phyloP scores from a whole-genome alignment of 2,329 filamentous ascomycete genomes.

The Alternaria sp. region DNA sequence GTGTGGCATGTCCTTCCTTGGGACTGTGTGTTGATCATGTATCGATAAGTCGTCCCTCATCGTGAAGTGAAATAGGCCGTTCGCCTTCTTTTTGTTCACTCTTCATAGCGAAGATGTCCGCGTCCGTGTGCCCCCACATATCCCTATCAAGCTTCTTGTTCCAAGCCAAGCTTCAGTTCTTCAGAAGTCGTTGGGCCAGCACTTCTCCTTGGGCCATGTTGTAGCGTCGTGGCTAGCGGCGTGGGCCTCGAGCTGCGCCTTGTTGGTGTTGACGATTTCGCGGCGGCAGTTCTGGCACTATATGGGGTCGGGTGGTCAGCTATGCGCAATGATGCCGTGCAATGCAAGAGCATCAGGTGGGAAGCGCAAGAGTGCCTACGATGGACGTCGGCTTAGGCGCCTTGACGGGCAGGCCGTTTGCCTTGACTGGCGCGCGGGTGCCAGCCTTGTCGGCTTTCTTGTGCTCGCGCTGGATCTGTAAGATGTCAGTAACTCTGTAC shows the following conservation, averaged over 20 bases:
- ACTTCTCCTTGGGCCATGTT: conserved; percentile 64
- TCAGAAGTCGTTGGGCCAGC: conserved; percentile 60
- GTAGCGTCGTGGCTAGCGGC: conserved; percentile 59
- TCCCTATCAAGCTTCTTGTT: neutral
- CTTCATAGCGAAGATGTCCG: neutral
- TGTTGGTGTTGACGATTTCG: conserved; percentile 60
- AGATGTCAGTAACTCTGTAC: no score
- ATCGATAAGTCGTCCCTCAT: neutral
- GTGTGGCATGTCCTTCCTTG: neutral
- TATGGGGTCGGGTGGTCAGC: neutral
- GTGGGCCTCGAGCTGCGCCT: conserved; percentile 60
- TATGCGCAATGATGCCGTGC: neutral
- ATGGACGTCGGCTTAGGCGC: conserved; percentile 60
- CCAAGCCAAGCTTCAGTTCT: neutral
- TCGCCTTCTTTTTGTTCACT: neutral
- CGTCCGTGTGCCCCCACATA: neutral
- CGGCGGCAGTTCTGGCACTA: conserved; percentile 61
- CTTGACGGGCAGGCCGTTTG: conserved; percentile 64
- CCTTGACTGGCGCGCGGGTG: conserved; percentile 61
- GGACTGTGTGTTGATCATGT: neutral
- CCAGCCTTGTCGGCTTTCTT: conserved; percentile 61
- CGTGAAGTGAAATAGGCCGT: neutral
- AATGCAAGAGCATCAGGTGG: conserved; percentile 8
- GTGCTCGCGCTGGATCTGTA: conserved; percentile 59
- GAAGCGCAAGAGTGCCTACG: conserved; percentile 37